Percentiles rank a stretch among this genome's conserved stretches.
Evolutionary conservation across 805 yeast species (phyloP).

Genomic region (Starmerella tilneyi): DNA sequence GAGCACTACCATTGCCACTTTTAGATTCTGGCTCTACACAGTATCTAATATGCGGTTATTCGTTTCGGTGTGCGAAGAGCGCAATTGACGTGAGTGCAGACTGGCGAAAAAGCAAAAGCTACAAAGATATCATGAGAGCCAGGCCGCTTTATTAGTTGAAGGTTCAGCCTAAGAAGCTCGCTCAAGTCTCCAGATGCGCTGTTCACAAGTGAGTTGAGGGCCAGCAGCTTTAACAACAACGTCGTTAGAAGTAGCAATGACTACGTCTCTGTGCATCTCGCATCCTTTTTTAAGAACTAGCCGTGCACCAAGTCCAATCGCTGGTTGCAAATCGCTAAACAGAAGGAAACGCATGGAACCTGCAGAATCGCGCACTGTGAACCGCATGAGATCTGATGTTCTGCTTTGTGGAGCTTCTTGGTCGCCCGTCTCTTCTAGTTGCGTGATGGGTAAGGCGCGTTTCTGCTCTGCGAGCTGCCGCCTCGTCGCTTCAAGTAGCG

Average conservation of each 20-base stretch:
- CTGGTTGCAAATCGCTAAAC: not conserved
- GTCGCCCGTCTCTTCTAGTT: not conserved
- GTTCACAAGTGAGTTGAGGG: not conserved
- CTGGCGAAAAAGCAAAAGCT: too few relatives aligned
- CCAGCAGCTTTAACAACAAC: not conserved
- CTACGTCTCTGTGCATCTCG: constrained; percentile 19
- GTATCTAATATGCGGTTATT: too few relatives aligned
- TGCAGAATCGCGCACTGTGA: constrained; percentile 16
- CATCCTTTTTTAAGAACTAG: constrained; percentile 3
- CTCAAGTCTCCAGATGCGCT: constrained; percentile 5
- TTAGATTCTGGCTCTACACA: too few relatives aligned
- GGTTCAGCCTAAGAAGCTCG: too few relatives aligned
- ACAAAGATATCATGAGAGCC: too few relatives aligned
- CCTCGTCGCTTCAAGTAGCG: constrained; percentile 7
- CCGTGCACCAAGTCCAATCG: constrained; percentile 5
- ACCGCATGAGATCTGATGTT: not conserved
- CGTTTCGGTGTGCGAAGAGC: too few relatives aligned
- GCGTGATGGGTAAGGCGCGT: not conserved
- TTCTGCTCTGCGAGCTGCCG: constrained; percentile 2
- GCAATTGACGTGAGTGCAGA: too few relatives aligned
- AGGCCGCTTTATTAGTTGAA: too few relatives aligned
- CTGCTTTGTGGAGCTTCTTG: not conserved
- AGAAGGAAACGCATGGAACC: constrained; percentile 13
- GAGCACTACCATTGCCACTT: too few relatives aligned
- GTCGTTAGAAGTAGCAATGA: not conserved